Evolutionary conservation across 2,329 filamentous ascomycete species (phyloP).

Genomic region (Colletotrichum theobromicola): DNA sequence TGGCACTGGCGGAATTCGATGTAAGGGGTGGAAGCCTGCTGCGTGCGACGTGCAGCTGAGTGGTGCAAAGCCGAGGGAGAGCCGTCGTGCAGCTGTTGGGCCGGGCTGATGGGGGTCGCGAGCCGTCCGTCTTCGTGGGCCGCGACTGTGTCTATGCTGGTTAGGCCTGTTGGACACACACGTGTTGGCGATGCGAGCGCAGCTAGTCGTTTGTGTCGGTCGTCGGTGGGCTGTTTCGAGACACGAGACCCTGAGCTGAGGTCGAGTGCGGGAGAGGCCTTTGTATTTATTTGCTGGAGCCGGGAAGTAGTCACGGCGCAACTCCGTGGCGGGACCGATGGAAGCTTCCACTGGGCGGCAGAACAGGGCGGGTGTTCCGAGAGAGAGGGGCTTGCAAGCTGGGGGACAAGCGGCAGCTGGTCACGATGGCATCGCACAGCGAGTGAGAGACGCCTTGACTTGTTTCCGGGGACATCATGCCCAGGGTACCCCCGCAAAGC

Average conservation of each 20-base stretch:
- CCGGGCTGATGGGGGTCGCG: background rate
- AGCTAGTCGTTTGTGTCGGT: background rate
- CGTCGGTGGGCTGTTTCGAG: background rate
- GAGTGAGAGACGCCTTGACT: conserved; percentile 3
- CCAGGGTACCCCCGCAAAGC: conserved; percentile 6
- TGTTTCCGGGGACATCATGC: background rate
- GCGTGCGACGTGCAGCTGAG: background rate
- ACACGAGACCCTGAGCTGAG: background rate
- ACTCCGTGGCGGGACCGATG: background rate
- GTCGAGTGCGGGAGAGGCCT: background rate
- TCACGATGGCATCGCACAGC: conserved; percentile 20
- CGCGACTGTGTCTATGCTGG: background rate
- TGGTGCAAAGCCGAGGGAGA: conserved; percentile 4
- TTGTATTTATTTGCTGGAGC: conserved; percentile 1
- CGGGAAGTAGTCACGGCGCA: background rate
- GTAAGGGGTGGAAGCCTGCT: background rate
- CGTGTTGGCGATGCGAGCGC: background rate
- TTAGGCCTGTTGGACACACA: conserved; percentile 1
- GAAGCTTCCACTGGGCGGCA: conserved; percentile 1
- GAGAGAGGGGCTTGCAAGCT: background rate
- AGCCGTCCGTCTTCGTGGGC: background rate
- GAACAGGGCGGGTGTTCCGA: background rate
- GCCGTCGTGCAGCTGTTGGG: background rate
- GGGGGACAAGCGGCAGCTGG: background rate
- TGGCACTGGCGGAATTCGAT: background rate